Conservation (phyloP, 2,329 filamentous ascomycete genomes). For the Monosporascus ibericus region DNA sequence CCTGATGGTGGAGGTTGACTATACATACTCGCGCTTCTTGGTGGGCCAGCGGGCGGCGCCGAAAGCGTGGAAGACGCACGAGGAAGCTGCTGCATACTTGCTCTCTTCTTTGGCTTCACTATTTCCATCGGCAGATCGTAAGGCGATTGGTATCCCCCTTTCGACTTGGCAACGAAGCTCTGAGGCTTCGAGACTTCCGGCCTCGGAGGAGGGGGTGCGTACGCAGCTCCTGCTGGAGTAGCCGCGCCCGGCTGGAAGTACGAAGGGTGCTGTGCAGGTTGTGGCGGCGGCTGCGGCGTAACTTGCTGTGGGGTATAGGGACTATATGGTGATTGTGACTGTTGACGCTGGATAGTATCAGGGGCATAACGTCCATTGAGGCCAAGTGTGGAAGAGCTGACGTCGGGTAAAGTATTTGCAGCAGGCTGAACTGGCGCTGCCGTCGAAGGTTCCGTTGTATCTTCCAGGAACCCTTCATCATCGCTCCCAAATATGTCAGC, state of each 20-base stretch:
- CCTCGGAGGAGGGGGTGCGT: constrained; percentile 30
- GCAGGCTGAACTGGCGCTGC: constrained; percentile 13
- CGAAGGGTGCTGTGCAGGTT: constrained; percentile 15
- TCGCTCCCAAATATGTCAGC: constrained; percentile 72
- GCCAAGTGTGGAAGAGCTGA: constrained; percentile 14
- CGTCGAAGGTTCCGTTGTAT: constrained; percentile 42
- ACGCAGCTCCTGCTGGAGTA: constrained; percentile 25
- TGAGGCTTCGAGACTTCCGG: constrained; percentile 56
- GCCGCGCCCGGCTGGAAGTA: constrained; percentile 23
- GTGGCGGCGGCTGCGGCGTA: constrained; percentile 18
- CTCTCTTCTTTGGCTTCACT: constrained; percentile 62
- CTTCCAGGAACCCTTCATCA: constrained; percentile 78
- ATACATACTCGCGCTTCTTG: constrained; percentile 58
- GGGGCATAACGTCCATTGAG: constrained; percentile 30
- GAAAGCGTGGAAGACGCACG: constrained; percentile 36
- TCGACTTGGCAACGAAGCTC: constrained; percentile 86
- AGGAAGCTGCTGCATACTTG: constrained; percentile 50
- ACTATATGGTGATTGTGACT: constrained; percentile 24
- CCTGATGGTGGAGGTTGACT: constrained; percentile 19
- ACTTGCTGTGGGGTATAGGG: constrained; percentile 44
- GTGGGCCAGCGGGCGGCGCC: constrained; percentile 44
- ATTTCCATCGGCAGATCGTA: constrained; percentile 94
- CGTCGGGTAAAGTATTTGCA: constrained; percentile 5
- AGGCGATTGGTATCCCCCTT: constrained; percentile 87
- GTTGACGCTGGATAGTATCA: constrained; percentile 16